phyloP scores from a whole-genome alignment of 805 yeast species.

The Saccharomycopsis capsularis region DNA sequence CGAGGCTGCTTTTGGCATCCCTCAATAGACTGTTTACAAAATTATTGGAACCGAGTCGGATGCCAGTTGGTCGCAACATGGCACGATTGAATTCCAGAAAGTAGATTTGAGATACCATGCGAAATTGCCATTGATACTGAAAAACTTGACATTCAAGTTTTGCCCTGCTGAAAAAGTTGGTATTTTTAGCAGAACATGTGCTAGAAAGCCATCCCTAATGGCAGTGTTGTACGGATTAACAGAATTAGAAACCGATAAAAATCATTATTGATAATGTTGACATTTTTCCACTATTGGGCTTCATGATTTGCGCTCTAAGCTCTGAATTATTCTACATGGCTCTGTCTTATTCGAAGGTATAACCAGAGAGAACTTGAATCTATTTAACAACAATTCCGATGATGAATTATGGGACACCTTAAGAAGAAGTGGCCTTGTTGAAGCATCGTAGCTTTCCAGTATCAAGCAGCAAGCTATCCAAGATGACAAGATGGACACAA shows the following conservation, averaged over 20 bases:
- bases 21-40: constrained; percentile 49
- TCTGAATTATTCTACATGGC: constrained; percentile 84
- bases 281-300: constrained; percentile 56
- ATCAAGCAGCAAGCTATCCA: constrained; percentile 24
- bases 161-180: constrained; percentile 53
- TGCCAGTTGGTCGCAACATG: constrained; percentile 58
- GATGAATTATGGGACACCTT: constrained; percentile 62
- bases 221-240: constrained; percentile 60
- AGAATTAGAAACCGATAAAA: constrained; percentile 46
- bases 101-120: constrained; percentile 58
- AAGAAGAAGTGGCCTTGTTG: constrained; percentile 50
- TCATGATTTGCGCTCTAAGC: constrained; percentile 56
- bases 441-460: constrained; percentile 29
- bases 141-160: constrained; percentile 42
- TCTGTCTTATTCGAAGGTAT: constrained; percentile 81
- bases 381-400: constrained; percentile 54
- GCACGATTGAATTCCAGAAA: constrained; percentile 47
- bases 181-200: constrained; percentile 65
- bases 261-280: constrained; percentile 66
- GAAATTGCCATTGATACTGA: constrained; percentile 58
- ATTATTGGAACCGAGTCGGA: constrained; percentile 39
- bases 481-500: constrained; percentile 28
- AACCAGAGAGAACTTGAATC: constrained; percentile 70
- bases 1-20: constrained; percentile 55
- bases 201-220: constrained; percentile 71